Base-by-base conservation (phyloP, 768 basidiomycete species). In the Amanita rubescens region DNA sequence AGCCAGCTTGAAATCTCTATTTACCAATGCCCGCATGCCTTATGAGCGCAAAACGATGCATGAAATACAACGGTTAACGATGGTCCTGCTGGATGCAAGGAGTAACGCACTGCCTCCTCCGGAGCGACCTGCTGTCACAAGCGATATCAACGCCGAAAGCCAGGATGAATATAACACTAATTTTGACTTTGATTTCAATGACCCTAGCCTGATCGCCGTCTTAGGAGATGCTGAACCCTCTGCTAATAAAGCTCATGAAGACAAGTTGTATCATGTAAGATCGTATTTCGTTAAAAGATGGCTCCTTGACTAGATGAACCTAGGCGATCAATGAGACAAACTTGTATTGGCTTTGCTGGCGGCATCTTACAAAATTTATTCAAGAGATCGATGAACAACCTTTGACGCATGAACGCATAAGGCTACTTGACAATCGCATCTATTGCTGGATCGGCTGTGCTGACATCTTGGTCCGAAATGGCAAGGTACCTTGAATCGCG, bases 361-460 rank as follows among this genome's bases (percentile, higher is more conserved):
- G 72, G 75, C 3, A 55, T 20, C 46, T 48, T 15, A 20, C 47
- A 10, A 49, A 55, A 27, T 11, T 24, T 50, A 46, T 48, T 30
- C 33, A 37, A 3, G n/a, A 44, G 24, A 34, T 41, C 2, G 4
- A 51, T 50, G 35, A 47, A 38, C 47, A 52, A 51, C 38, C 22
- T 38, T 33, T 53, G 24, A 46, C 52, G 14, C 10, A 15, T 3
- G 22, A 11, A 14, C 34, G 35, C 17, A 6, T 35, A 14, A 22
- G 20, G 5, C 4, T 78, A 47, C 74, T 81, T 24, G 79, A 81
- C 59, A 62, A 66, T 24, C 80, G 88, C 73, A 73, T 89, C 30
- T 78, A 81, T 51, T 85, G 83, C 59, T 93, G 89, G 87, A 72
- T 87, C 6, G 80, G 82, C 4, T 90, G 85, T 58, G 81, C 80